Evolutionary conservation across 805 yeast genomes (phyloP).

Genomic region (Huiozyma naganishii): DNA sequence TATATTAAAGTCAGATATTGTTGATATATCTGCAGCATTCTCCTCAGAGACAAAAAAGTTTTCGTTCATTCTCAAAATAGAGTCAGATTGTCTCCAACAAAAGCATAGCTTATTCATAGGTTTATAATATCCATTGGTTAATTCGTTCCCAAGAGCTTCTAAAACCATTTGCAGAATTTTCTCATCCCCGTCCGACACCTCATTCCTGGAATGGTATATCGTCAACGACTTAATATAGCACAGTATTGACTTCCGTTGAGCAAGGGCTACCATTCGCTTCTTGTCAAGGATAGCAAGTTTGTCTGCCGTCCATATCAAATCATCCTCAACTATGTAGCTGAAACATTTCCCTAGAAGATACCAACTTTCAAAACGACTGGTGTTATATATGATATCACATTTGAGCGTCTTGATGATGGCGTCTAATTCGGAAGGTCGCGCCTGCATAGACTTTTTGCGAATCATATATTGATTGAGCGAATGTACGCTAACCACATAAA

Average conservation of each 20-base stretch:
- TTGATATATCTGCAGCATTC: constrained; percentile 3
- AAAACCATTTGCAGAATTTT: constrained; percentile 10
- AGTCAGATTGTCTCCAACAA: constrained; percentile 17
- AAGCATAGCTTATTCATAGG: constrained; percentile 61
- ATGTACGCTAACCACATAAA: constrained; percentile 28
- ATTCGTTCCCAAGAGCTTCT: constrained; percentile 17
- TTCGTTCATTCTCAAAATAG: constrained; percentile 10
- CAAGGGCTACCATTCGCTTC: constrained; percentile 46
- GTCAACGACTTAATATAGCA: constrained; percentile 60
- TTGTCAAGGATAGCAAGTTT: constrained; percentile 55
- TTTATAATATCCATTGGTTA: constrained; percentile 42
- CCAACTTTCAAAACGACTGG: constrained; percentile 79
- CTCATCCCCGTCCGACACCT: constrained; percentile 8
- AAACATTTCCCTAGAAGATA: constrained; percentile 68
- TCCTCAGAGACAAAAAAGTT: constrained; percentile 11
- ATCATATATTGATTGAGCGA: constrained; percentile 32
- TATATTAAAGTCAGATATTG: constrained; percentile 22
- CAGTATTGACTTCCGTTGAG: constrained; percentile 59
- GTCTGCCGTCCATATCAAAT: constrained; percentile 85
- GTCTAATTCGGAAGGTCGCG: constrained; percentile 72
- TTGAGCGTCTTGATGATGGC: constrained; percentile 55
- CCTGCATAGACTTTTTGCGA: constrained; percentile 68
- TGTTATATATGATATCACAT: constrained; percentile 56
- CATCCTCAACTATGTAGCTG: constrained; percentile 75
- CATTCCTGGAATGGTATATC: constrained; percentile 2